These are phyloP conservation scores for Quercus dentata DNA, from an alignment of 306 rosid species.

Conservation along the genomic window DNA sequence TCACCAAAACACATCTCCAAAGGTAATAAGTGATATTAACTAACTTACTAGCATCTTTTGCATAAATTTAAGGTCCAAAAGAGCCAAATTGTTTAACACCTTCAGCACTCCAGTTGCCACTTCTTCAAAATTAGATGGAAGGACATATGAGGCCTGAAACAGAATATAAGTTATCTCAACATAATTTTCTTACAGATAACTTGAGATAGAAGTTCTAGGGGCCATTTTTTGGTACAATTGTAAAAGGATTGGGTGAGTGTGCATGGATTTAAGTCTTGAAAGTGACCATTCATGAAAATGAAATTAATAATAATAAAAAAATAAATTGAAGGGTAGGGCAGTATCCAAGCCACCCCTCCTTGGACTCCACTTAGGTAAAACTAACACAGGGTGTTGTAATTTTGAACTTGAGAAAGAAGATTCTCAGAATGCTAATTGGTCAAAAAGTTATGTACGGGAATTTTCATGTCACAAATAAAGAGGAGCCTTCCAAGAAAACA, in stretches of 20 bases:
- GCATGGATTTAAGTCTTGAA: neutral
- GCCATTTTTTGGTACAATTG: neutral
- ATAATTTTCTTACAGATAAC: neutral
- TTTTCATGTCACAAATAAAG: neutral
- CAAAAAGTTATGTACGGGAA: neutral
- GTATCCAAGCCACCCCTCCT: neutral
- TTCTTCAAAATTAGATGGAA: conserved; percentile 98
- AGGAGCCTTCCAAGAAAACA: neutral
- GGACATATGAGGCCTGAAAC: conserved; percentile 68
- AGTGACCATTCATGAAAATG: neutral
- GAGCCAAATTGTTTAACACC: conserved; percentile 92
- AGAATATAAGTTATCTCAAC: conserved; percentile 27
- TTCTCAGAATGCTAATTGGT: neutral
- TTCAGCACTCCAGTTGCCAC: conserved; percentile 93
- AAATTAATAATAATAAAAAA: too few species aligned
- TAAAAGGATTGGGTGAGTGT: neutral
- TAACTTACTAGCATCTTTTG: conserved; percentile 85
- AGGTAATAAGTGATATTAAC: conserved; percentile 14
- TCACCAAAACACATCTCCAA: neutral
- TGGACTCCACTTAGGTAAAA: neutral
- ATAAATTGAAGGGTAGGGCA: neutral
- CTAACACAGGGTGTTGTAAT: neutral
- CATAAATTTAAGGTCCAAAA: conserved; percentile 83
- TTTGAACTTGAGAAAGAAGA: neutral
- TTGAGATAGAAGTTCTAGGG: neutral